Evolutionary conservation across 2,329 filamentous ascomycete species (phyloP), one percentile per base, ranked within the genome.

Genomic region (Aspergillus nomiae): DNA sequence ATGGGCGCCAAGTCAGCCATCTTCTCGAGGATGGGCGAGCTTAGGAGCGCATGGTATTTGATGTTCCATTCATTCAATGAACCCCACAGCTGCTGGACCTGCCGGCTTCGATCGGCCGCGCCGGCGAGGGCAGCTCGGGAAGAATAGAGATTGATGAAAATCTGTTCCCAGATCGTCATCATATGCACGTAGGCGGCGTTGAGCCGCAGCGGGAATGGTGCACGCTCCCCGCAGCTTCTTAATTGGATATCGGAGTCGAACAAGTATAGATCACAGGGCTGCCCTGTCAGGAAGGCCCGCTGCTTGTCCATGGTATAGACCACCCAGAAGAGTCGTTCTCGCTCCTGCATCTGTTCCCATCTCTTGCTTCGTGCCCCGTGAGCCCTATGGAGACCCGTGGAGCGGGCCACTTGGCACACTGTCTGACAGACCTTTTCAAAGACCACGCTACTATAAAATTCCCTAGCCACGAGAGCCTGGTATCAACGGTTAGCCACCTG

Each of bases 151-250:
- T 41, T 41, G 24, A 57, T 43, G 24, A 41, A 57, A 19, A 57
- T 57, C 36, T 57, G 32, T 30, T 57, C 55, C 55, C 55, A 57
- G 16, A 57, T 26, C 19, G 55, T 26, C 34, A 43, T 43, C 55
- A 57, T 57, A 28, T 57, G 36, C n/a, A 57, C 36, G 36, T 57
- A 36, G 34, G 36, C 36, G 21, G 36, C 41, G 16, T 36, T 34
- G 38, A 28, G 28, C 34, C 41, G 38, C 14, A 41, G 38, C 4
- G 41, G n/a, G 32, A 43, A 43, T 34, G 34, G 36, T 19, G 28
- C 32, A 41, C 36, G 24, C 21, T 34, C 36, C 34, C 36, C 41
- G 21, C 24, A 28, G 26, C 34, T 34, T 5, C 36, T n/a, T 7
- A 57, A 41, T 28, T 57, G 55, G 24, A 57, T 36, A 28, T 57